phyloP scores from a whole-genome alignment of 495 filamentous ascomycete genomes.

The Hypoxylon intermedium region DNA sequence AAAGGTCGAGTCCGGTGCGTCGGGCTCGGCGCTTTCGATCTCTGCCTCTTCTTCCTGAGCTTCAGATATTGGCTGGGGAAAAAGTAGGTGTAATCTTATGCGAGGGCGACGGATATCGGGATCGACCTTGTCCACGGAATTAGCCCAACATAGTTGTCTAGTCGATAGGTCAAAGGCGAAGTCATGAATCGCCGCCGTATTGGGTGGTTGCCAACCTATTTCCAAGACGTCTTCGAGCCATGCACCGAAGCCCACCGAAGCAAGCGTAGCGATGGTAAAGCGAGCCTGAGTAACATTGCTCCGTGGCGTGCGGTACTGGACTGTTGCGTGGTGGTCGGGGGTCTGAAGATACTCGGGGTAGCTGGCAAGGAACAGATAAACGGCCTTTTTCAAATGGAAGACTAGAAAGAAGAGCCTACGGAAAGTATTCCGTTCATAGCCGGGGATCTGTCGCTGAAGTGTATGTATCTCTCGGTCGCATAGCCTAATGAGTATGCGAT shows the following conservation, averaged over 20 bases:
- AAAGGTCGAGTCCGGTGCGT: too few relatives aligned
- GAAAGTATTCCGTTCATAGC: neutral
- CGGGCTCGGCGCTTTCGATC: too few relatives aligned
- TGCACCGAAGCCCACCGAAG: neutral
- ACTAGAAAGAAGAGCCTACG: neutral
- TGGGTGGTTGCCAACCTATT: neutral
- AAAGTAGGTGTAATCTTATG: too few relatives aligned
- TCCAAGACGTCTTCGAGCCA: conserved; percentile 1
- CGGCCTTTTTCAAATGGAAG: neutral
- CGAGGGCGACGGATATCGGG: too few relatives aligned
- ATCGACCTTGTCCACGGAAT: too few relatives aligned
- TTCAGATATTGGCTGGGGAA: too few relatives aligned
- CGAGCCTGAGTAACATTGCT: conserved; percentile 18
- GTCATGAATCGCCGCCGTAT: neutral
- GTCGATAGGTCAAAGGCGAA: neutral
- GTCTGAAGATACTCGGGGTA: neutral
- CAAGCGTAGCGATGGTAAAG: neutral
- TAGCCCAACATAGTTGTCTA: neutral
- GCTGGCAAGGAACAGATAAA: neutral
- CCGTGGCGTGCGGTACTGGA: neutral
- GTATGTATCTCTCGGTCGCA: neutral
- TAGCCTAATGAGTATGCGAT: neutral
- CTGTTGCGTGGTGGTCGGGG: neutral
- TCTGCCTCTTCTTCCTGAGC: too few relatives aligned
- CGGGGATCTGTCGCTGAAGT: neutral